Conservation (phyloP, 768 basidiomycete genomes). For the Suillus plorans region DNA sequence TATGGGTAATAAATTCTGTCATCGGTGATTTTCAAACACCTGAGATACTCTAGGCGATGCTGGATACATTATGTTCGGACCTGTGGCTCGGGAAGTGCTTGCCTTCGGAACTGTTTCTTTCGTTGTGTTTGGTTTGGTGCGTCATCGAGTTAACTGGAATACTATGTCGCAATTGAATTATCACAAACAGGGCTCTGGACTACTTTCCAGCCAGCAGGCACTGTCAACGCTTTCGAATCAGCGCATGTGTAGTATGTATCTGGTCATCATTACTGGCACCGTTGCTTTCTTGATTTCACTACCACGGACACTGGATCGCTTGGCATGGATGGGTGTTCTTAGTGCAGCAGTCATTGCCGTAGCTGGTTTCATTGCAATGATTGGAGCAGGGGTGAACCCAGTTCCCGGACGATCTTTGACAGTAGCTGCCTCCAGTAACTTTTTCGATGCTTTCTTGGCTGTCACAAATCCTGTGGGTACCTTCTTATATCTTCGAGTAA, state of each 20-base stretch:
- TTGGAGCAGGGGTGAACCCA: constrained; percentile 48
- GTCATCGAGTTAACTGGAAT: constrained; percentile 8
- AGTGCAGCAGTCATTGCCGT: constrained; percentile 43
- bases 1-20: constrained; percentile 37
- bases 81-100: constrained; percentile 45
- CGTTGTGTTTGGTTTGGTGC: constrained; percentile 43
- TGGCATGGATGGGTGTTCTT: constrained; percentile 47
- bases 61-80: constrained; percentile 48
- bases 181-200: constrained; percentile 40
- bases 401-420: constrained; percentile 38
- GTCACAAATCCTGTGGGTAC: constrained; percentile 50
- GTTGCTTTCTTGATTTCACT: constrained; percentile 43
- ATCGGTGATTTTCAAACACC: neutral
- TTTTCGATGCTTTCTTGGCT: constrained; percentile 50
- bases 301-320: constrained; percentile 45
- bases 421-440: constrained; percentile 38
- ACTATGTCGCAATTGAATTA: neutral
- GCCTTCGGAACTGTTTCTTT: constrained; percentile 48
- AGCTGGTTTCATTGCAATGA: constrained; percentile 49
- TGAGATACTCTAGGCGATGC: constrained; percentile 42
- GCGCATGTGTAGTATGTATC: constrained; percentile 44
- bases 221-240: constrained; percentile 47
- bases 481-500: neutral
- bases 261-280: constrained; percentile 47
- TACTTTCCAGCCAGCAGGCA: constrained; percentile 54